These are phyloP conservation scores for Tulasnella sp. DNA, from an alignment of 768 basidiomycete species.

Conservation along the genomic window DNA sequence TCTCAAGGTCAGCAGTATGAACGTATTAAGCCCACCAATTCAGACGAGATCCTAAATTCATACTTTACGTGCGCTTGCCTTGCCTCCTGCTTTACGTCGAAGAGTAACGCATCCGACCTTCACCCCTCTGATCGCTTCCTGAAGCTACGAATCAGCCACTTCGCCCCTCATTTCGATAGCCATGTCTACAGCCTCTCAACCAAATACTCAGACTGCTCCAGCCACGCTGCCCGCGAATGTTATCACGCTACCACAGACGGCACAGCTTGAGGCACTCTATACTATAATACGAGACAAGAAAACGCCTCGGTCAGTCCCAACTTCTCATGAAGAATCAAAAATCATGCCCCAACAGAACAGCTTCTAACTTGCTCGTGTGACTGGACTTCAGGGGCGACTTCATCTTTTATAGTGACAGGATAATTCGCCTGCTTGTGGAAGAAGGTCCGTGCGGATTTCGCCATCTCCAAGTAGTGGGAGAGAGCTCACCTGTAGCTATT, in stretches of 20 bases:
- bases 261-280: slow-evolving; percentile 89
- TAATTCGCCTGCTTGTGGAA: slow-evolving; percentile 53
- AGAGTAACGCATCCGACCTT: too few relatives aligned
- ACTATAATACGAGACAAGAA: slow-evolving; percentile 88
- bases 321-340: background rate
- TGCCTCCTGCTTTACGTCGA: too few relatives aligned
- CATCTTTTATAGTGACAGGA: slow-evolving; percentile 88
- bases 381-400: slow-evolving; percentile 63
- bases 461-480: background rate
- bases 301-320: slow-evolving; percentile 43
- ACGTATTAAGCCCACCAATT: too few relatives aligned
- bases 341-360: background rate
- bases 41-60: too few relatives aligned
- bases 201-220: slow-evolving; percentile 27
- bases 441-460: slow-evolving; percentile 27
- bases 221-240: slow-evolving; percentile 61
- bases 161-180: background rate
- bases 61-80: too few relatives aligned
- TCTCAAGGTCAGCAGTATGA: too few relatives aligned
- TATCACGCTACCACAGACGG: slow-evolving; percentile 79
- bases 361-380: background rate
- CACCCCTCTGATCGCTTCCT: too few relatives aligned
- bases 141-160: too few relatives aligned
- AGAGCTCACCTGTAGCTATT: slow-evolving; percentile 39
- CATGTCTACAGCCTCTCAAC: slow-evolving; percentile 8